Evolutionary conservation across 106 monocot species (phyloP).

Genomic region (Dioscorea dumetorum): DNA sequence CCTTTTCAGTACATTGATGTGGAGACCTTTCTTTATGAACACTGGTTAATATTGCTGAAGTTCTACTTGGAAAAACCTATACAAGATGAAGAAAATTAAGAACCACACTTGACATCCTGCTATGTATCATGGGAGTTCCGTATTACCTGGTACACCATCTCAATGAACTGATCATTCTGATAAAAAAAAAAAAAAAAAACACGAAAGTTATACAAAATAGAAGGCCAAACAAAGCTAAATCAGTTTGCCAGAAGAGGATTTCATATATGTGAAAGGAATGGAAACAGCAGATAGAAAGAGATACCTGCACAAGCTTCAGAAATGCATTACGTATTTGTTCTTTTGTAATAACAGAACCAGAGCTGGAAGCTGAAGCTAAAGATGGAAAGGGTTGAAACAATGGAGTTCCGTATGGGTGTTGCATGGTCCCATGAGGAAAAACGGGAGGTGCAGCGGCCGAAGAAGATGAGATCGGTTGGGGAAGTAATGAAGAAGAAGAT

Average conservation of each 20-base stretch:
- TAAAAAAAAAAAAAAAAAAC: background rate
- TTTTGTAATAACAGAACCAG: slow-evolving; percentile 46
- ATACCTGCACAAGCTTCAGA: slow-evolving; percentile 70
- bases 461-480: slow-evolving; percentile 35
- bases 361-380: slow-evolving; percentile 43
- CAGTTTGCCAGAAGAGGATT: background rate
- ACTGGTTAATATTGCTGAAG: too few relatives aligned
- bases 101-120: background rate
- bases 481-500: slow-evolving; percentile 35
- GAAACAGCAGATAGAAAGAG: background rate
- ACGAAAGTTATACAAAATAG: background rate
- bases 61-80: too few relatives aligned
- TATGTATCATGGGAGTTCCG: slow-evolving; percentile 47
- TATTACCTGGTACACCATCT: slow-evolving; percentile 79
- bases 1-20: too few relatives aligned
- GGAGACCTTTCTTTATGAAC: too few relatives aligned
- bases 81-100: too few relatives aligned
- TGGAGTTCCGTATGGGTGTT: slow-evolving; percentile 62
- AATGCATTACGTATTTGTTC: slow-evolving; percentile 70
- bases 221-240: too few relatives aligned
- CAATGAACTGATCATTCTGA: slow-evolving; percentile 73
- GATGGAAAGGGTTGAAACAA: slow-evolving; percentile 83
- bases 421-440: slow-evolving; percentile 48
- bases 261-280: background rate
- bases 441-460: slow-evolving; percentile 44